Percentiles rank a stretch among this genome's conserved stretches.
Evolutionary conservation across 805 yeast species (phyloP).

Genomic region (Saccharomycopsis oosterbeekiorum): DNA sequence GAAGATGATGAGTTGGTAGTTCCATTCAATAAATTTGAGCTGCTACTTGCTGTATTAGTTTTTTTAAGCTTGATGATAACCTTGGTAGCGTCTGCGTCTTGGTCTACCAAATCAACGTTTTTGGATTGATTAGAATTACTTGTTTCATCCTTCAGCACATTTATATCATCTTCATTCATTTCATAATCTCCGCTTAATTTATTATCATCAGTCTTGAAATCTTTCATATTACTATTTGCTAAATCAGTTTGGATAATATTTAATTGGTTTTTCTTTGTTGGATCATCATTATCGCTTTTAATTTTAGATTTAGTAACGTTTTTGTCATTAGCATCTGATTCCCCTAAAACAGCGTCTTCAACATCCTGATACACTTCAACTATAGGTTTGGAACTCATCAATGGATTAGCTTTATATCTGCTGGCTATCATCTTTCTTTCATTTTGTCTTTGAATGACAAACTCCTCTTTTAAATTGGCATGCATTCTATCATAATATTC

Average conservation of each 20-base stretch:
- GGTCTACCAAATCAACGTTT: neutral
- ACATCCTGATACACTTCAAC: conserved; percentile 86
- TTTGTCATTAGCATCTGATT: conserved; percentile 10
- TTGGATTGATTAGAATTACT: neutral
- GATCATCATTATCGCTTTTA: conserved; percentile 5
- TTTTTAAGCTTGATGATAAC: neutral
- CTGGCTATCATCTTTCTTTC: conserved; percentile 57
- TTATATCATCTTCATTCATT: neutral
- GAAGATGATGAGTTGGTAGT: neutral
- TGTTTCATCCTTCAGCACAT: neutral
- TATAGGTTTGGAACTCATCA: conserved; percentile 69
- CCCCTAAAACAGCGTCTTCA: conserved; percentile 70
- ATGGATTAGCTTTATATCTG: conserved; percentile 58
- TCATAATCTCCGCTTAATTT: neutral
- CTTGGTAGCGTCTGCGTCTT: neutral
- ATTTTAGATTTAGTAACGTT: conserved; percentile 10
- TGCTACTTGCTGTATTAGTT: neutral
- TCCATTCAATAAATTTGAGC: neutral
- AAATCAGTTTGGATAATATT: neutral
- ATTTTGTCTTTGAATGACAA: conserved; percentile 74
- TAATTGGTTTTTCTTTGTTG: neutral
- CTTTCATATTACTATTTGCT: neutral
- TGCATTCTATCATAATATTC: conserved; percentile 64
- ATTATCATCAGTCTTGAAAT: neutral
- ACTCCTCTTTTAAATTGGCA: conserved; percentile 70